A percentile compares a stretch with the other conserved stretches of the same genome.
phyloP scores from a whole-genome alignment of 805 yeast genomes.

The Saccharomycopsis selenospora region DNA sequence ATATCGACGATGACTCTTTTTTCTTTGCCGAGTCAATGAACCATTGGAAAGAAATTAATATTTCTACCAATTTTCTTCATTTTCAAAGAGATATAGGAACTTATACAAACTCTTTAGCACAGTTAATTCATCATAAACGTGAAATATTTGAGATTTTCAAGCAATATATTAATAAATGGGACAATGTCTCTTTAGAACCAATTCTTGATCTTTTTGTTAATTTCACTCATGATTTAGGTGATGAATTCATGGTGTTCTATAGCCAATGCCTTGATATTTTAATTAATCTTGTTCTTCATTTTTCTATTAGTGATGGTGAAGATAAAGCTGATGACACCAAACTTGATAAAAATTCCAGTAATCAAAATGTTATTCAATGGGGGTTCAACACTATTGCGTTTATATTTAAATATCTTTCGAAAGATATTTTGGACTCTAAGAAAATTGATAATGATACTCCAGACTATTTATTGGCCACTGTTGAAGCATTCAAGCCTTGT shows the following conservation, averaged over 20 bases:
- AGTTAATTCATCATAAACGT: constrained; percentile 63
- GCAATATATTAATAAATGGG: constrained; percentile 44
- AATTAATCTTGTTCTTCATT: constrained; percentile 2
- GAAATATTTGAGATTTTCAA: constrained; percentile 50
- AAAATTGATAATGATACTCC: too few species aligned
- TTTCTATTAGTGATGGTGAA: constrained; percentile 8
- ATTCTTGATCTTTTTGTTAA: constrained; percentile 73
- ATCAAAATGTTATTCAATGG: constrained; percentile 68
- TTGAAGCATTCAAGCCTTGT: constrained; percentile 54
- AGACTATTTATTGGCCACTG: constrained; percentile 59
- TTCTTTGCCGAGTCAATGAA: constrained; percentile 72
- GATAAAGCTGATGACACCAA: constrained; percentile 29
- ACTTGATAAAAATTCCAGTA: constrained; percentile 42
- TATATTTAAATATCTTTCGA: constrained; percentile 78
- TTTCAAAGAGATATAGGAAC: constrained; percentile 51
- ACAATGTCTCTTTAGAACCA: constrained; percentile 68
- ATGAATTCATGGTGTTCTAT: constrained; percentile 74
- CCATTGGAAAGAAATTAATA: constrained; percentile 83
- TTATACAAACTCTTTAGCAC: constrained; percentile 66
- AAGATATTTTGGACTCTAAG: constrained; percentile 39
- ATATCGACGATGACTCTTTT: constrained; percentile 66
- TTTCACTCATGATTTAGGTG: constrained; percentile 77
- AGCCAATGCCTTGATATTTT: constrained; percentile 23
- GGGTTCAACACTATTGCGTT: constrained; percentile 80
- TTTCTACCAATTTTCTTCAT: constrained; percentile 62